Base-by-base conservation (phyloP, 1,284 basidiomycete genomes). In the Ceratobasidium sp. region DNA sequence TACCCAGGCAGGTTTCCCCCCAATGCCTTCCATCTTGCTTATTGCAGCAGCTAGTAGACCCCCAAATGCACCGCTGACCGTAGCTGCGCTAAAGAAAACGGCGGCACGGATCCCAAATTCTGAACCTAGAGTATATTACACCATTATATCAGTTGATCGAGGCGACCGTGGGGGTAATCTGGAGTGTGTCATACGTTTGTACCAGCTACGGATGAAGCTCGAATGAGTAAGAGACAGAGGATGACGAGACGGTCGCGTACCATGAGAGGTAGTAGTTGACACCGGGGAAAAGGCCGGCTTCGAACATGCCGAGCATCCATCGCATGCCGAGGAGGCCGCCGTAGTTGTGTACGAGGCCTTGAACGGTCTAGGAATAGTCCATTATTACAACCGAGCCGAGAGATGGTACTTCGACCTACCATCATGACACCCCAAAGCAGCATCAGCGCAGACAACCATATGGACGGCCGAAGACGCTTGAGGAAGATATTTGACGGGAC, bases 81-180 rank as follows among this genome's bases (percentile, higher is more conserved):
- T 85, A 0, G 85, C 85, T 2, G 83, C 82, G 9, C 81, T 82
- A 76, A 86, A 86, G 81, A 86, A 85, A 62, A 86, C 77, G 9
- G 83, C 79, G 33, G 83, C 82, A 1, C 84, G 81, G 50, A 83
- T 81, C 56, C 80, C 75, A 27, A 75, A 73, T 36, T 79, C 78
- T 29, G 67, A 64, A 15, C 78, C 69, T 51, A 79, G 79, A 24
- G 1, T 22, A 11, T 11, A 47, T 17, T 4, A 48, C 27, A 15
- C 27, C 9, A 31, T 64, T 33, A 29, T 17, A 60, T 24, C 11
- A 63, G 31, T 36, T 85, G 85, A n/a, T 83, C 83, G 84, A 6
- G 80, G 80, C 33, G 2, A 31, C 1, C 29, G 8, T 8, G 22
- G n/a, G 1, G 33, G 47, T 47, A 19, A n/a, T 24, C n/a, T 41